Conservation (phyloP, 139 green algal species). For the Pleodorina starrii region DNA sequence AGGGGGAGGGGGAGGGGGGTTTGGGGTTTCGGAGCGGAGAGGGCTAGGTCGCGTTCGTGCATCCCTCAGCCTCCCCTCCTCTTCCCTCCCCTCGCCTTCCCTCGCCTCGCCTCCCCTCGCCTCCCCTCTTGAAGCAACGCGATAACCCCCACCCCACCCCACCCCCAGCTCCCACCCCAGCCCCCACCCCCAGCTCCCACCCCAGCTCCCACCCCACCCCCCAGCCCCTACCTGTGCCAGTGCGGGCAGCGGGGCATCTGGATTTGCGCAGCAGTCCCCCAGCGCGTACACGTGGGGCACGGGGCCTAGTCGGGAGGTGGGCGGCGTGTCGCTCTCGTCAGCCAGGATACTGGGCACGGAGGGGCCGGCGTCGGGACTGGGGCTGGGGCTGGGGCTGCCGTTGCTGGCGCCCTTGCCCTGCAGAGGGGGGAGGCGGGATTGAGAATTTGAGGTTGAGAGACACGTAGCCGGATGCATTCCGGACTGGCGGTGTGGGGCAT, state of each 20-base stretch:
- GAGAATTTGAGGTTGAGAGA: no score
- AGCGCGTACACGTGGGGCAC: constrained; percentile 80
- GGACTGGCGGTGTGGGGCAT: no score
- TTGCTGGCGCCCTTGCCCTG: no score
- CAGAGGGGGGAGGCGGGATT: background rate
- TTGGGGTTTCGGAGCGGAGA: no score
- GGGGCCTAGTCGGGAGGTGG: constrained; percentile 11
- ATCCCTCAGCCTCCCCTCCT: no score
- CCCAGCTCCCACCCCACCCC: background rate
- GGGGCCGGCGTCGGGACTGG: background rate
- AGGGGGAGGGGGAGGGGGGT: background rate
- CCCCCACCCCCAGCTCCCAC: background rate
- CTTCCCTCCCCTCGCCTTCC: no score
- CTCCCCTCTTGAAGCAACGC: no score
- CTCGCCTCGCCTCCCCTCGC: no score
- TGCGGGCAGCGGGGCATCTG: constrained; percentile 83
- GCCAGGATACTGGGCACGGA: constrained; percentile 34
- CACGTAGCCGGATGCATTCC: no score
- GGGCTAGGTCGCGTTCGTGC: no score
- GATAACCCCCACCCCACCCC: no score
- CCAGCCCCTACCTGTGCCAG: constrained; percentile 84
- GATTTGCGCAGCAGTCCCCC: constrained; percentile 91
- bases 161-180: background rate
- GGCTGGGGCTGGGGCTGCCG: background rate
- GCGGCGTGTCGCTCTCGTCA: constrained; percentile 43